Percentiles rank a stretch among this genome's conserved stretches.
phyloP scores from a whole-genome alignment of 352 stramenopile genomes.

The Globisporangium parvum region DNA sequence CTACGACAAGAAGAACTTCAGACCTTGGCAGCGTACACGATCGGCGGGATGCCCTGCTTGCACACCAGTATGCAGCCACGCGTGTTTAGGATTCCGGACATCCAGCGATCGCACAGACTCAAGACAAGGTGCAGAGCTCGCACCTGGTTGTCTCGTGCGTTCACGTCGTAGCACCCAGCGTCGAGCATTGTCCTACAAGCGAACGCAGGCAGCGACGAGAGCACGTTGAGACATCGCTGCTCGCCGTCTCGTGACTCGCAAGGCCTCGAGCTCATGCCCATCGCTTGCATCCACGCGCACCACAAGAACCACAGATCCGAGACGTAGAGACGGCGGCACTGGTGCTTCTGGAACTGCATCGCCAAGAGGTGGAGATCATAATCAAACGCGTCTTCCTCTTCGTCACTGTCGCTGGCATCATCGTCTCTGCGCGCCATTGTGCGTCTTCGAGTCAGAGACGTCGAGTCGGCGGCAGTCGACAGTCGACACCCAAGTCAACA shows the following conservation, averaged over 20 bases:
- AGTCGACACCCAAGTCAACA: too few species aligned
- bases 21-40: conserved; percentile 58
- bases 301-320: conserved; percentile 43
- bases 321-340: conserved; percentile 26
- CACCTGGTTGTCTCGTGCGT: conserved; percentile 39
- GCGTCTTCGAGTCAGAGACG: too few species aligned
- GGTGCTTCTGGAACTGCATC: conserved; percentile 55
- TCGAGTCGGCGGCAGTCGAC: too few species aligned
- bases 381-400: conserved; percentile 17
- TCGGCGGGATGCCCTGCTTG: conserved; percentile 36
- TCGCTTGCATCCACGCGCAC: conserved; percentile 14
- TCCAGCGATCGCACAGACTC: not conserved
- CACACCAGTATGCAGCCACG: not conserved
- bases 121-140: not conserved
- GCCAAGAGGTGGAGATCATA: conserved; percentile 36
- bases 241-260: too few species aligned
- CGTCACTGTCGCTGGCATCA: conserved; percentile 1
- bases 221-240: too few species aligned
- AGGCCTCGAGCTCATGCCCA: too few species aligned
- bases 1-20: not conserved
- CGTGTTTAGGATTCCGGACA: not conserved
- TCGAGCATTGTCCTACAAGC: conserved; percentile 36
- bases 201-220: not conserved
- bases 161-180: conserved; percentile 44
- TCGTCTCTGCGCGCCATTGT: conserved; percentile 3